Conservation (phyloP, 306 rosid species). For the Lagenaria siceraria region DNA sequence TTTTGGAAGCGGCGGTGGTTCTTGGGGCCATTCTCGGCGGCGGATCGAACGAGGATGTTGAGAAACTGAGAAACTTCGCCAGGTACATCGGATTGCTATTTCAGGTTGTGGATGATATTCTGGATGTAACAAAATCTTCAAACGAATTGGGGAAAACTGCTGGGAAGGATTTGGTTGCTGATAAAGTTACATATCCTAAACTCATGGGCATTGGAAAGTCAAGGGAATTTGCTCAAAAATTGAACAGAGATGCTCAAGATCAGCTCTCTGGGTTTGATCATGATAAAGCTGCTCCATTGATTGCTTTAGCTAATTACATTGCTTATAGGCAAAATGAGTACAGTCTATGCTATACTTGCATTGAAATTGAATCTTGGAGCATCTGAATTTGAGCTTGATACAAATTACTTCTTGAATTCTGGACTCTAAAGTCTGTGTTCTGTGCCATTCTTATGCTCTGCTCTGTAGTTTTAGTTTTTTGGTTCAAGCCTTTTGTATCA, state of each 20-base stretch:
- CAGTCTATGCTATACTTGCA: not conserved
- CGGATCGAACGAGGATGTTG: not conserved
- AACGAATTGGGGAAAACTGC: conserved; percentile 1
- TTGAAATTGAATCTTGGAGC: not conserved
- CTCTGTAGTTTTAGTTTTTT: not conserved
- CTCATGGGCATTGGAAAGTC: not conserved
- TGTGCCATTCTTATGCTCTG: not conserved
- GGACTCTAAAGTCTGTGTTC: not conserved
- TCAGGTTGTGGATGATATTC: conserved; percentile 1
- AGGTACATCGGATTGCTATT: not conserved
- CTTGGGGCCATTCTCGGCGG: conserved; percentile 1
- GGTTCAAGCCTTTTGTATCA: not conserved
- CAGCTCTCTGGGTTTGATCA: not conserved
- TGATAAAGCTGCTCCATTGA: not conserved
- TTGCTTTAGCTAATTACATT: not conserved
- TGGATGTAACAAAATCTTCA: not conserved
- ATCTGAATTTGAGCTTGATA: not conserved
- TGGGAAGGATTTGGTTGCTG: not conserved
- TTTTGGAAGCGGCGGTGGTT: not conserved
- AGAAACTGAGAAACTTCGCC: not conserved
- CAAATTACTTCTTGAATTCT: not conserved
- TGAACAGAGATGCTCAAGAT: not conserved
- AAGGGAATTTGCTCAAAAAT: not conserved
- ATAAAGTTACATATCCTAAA: not conserved
- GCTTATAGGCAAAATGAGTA: not conserved